Percentiles rank a stretch among this genome's conserved stretches.
phyloP scores from a whole-genome alignment of 768 basidiomycete species.

The Lactarius tabidus region DNA sequence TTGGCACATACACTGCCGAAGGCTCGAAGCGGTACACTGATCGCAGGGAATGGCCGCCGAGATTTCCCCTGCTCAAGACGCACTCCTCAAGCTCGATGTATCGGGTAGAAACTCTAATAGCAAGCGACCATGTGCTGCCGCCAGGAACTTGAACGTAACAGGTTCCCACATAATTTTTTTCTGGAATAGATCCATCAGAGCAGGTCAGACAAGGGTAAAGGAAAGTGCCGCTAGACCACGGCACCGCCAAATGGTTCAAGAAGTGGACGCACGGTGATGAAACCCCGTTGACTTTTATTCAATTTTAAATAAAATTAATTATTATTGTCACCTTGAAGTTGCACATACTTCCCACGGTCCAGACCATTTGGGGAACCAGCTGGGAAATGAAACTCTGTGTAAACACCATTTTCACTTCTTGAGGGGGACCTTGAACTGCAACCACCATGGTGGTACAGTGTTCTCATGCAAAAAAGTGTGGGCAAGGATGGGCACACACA shows the following conservation, averaged over 20 bases:
- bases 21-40: too few species aligned
- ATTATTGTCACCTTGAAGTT: too few species aligned
- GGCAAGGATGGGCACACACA: too few species aligned
- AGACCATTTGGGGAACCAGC: too few species aligned
- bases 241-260: background rate
- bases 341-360: too few species aligned
- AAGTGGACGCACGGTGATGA: background rate
- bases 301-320: too few species aligned
- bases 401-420: too few species aligned
- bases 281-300: too few species aligned
- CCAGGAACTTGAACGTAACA: conserved; percentile 13
- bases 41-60: background rate
- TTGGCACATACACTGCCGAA: background rate
- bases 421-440: too few species aligned
- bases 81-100: background rate
- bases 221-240: background rate
- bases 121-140: background rate
- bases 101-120: background rate
- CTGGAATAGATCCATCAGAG: conserved; percentile 10
- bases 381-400: too few species aligned
- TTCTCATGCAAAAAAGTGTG: too few species aligned
- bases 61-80: background rate
- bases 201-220: background rate
- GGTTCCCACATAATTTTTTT: conserved; percentile 9
- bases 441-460: too few species aligned